Evolutionary conservation across 2,329 filamentous ascomycete genomes (phyloP), one percentile per base, ranked within the genome.

Genomic region (Arthrobotrys musiformis): DNA sequence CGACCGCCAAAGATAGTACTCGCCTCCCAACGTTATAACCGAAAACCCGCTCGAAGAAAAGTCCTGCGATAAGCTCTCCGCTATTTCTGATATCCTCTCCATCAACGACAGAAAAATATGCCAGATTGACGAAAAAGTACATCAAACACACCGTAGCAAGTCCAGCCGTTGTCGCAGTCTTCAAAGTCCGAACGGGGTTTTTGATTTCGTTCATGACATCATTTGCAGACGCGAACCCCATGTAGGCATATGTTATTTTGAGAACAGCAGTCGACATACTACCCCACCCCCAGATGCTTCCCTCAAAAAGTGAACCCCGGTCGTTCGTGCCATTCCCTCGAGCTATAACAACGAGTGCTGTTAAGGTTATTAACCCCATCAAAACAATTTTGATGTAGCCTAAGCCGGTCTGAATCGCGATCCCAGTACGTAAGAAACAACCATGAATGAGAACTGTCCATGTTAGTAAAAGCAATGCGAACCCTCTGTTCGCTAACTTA

Each of bases 201-300:
- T 89, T 89, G 19, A 92, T 90, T 81, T 92, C 90, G 81, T 90
- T 91, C 61, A 92, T 84, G 2, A 92, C 90, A 79, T 92, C 90
- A 82, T 90, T 91, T 78, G 90, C 86, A 75, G 92, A 92, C 63
- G 86, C 87, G 11, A 91, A 84, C 0, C 91, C 90, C 0, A 89
- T 86, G 70, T 91, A 92, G 0, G 90, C 90, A 81, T 92, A 92
- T 50, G 90, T 88, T 0, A 92, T 89, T 79, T 90, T 90, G 83
- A 90, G 90, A 0, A 92, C 83, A 0, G 90, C 87, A 0, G 90
- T 91, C 0, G 89, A 88, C n/a, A 92, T 84, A 0, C 88, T 85
- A 30, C 89, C 89, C 86, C 89, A 91, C 80, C 88, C 90, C 90
- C 90, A 92, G 67, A 90, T 88, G 0, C 89, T 91, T 19, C 78